A percentile compares a stretch with the other conserved stretches of the same genome.
Evolutionary conservation across 2,329 filamentous ascomycete species (phyloP).

Genomic region (Aspergillus novoparasiticus): DNA sequence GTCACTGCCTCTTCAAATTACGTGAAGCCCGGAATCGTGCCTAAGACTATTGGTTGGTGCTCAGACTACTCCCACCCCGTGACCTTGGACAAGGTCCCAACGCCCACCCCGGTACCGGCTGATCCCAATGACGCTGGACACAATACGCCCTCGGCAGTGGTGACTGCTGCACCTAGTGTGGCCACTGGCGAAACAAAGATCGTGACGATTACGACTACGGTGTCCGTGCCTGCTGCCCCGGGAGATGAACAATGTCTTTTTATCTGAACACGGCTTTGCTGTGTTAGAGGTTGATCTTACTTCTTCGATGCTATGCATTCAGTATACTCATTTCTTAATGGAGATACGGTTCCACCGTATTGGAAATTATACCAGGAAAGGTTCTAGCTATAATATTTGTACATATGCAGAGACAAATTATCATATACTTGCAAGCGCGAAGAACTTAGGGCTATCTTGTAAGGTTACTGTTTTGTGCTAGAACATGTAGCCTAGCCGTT

Average conservation of each 20-base stretch:
- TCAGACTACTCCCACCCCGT: conserved; percentile 30
- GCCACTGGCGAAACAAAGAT: neutral
- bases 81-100: conserved; percentile 21
- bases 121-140: neutral
- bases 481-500: too few species aligned
- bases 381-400: too few species aligned
- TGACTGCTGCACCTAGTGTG: neutral
- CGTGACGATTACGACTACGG: neutral
- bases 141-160: neutral
- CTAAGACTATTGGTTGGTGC: conserved; percentile 30
- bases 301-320: neutral
- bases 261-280: neutral
- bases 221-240: neutral
- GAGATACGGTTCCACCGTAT: neutral
- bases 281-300: neutral
- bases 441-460: too few species aligned
- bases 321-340: neutral
- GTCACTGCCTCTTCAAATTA: conserved; percentile 13
- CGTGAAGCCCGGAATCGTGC: conserved; percentile 27
- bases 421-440: too few species aligned
- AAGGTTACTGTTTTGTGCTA: too few species aligned
- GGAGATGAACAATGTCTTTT: neutral
- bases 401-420: too few species aligned
- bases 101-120: conserved; percentile 3
- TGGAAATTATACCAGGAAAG: neutral